A percentile compares a stretch with the other conserved stretches of the same genome.
These are phyloP conservation scores for Fusarium caatingaense DNA, from an alignment of 2,329 filamentous ascomycete species.

Conservation along the genomic window DNA sequence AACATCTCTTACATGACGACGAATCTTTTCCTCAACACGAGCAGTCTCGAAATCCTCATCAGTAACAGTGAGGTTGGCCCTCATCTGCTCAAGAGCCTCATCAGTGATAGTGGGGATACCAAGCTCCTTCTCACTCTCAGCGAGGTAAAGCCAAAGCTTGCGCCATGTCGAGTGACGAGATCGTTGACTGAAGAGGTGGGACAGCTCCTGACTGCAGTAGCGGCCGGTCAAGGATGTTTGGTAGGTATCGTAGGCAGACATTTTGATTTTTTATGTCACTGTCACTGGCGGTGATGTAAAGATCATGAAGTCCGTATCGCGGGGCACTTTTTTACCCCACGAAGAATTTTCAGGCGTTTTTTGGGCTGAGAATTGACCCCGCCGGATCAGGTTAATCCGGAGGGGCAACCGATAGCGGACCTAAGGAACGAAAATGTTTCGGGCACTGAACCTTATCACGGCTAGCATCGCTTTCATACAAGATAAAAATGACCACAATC, in stretches of 20 bases:
- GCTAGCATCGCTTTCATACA: not conserved
- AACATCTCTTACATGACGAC: conserved; percentile 18
- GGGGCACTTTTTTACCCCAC: conserved; percentile 9
- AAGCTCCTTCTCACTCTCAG: conserved; percentile 33
- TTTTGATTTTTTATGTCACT: conserved; percentile 1
- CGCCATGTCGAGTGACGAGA: conserved; percentile 35
- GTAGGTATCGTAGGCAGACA: conserved; percentile 20
- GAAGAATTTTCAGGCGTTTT: not conserved
- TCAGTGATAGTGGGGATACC: conserved; percentile 31
- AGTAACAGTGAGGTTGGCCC: conserved; percentile 12
- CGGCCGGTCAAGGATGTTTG: conserved; percentile 18
- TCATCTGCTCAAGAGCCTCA: conserved; percentile 38
- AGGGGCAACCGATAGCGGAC: not conserved
- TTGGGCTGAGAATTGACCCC: not conserved
- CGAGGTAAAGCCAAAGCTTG: conserved; percentile 33
- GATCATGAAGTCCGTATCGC: not conserved
- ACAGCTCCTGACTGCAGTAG: conserved; percentile 27
- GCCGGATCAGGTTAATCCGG: conserved; percentile 7
- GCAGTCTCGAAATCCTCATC: conserved; percentile 36
- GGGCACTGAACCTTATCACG: not conserved
- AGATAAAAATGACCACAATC: not conserved
- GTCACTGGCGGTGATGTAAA: conserved; percentile 3
- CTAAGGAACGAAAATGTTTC: not conserved
- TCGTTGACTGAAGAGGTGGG: conserved; percentile 25
- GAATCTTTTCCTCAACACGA: conserved; percentile 31